A percentile compares a stretch with the other conserved stretches of the same genome.
Evolutionary conservation across 2,329 filamentous ascomycete species (phyloP).

Genomic region (Paradendryphiella salina): DNA sequence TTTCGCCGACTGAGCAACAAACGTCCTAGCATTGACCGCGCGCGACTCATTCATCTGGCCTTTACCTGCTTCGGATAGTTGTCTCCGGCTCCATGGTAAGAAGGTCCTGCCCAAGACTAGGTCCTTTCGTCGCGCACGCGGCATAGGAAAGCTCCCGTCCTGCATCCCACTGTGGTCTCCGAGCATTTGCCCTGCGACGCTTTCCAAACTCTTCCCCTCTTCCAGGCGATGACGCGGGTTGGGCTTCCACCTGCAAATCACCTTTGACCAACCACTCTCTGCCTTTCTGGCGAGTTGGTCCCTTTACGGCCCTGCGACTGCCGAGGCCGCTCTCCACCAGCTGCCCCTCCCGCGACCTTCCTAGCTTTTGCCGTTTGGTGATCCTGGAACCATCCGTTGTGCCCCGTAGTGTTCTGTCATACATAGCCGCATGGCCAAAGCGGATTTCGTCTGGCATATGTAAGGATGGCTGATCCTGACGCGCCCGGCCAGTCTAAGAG

Average conservation of each 20-base stretch:
- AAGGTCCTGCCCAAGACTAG: slow-evolving; percentile 35
- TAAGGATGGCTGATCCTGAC: slow-evolving; percentile 49
- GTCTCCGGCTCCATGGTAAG: slow-evolving; percentile 47
- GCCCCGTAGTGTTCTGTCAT: slow-evolving; percentile 27
- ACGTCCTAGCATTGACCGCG: slow-evolving; percentile 41
- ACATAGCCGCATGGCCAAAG: slow-evolving; percentile 48
- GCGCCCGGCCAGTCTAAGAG: slow-evolving; percentile 44
- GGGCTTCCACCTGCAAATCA: slow-evolving; percentile 32
- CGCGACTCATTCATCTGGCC: slow-evolving; percentile 31
- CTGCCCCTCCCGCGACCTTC: slow-evolving; percentile 29
- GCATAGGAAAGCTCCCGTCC: slow-evolving; percentile 39
- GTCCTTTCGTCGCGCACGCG: slow-evolving; percentile 34
- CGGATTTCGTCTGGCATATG: slow-evolving; percentile 40
- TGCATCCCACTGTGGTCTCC: slow-evolving; percentile 37
- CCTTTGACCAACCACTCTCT: slow-evolving; percentile 34
- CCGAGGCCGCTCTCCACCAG: slow-evolving; percentile 36
- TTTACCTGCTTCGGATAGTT: slow-evolving; percentile 43
- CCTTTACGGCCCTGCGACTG: slow-evolving; percentile 35
- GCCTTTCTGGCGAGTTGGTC: slow-evolving; percentile 38
- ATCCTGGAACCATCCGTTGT: slow-evolving; percentile 24
- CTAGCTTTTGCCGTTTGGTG: slow-evolving; percentile 37
- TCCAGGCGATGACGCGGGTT: slow-evolving; percentile 45
- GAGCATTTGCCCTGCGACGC: slow-evolving; percentile 41
- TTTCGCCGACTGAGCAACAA: slow-evolving; percentile 34
- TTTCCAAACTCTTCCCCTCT: slow-evolving; percentile 41